Conservation (phyloP, 2,329 filamentous ascomycete species). For the Incumbomyces delicatus region DNA sequence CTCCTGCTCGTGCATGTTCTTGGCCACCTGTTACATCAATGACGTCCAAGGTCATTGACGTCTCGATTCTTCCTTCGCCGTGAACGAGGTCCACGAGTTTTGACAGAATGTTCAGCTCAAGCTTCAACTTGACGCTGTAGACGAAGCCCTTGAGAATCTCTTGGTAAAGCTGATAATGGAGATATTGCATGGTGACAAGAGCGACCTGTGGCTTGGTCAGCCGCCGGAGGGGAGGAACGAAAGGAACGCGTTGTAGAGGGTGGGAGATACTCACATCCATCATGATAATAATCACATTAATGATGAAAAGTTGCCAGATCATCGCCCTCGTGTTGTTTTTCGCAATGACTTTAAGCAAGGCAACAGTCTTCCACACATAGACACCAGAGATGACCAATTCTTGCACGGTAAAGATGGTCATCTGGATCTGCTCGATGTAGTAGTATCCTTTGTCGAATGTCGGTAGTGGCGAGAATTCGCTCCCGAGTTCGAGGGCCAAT, state of each 20-base stretch:
- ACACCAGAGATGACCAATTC: slow-evolving; percentile 44
- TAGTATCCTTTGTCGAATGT: slow-evolving; percentile 30
- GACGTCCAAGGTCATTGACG: slow-evolving; percentile 10
- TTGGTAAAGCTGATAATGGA: slow-evolving; percentile 36
- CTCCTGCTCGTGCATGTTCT: slow-evolving; percentile 2
- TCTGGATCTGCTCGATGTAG: slow-evolving; percentile 45
- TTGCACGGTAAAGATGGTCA: slow-evolving; percentile 47
- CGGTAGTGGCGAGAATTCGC: slow-evolving; percentile 20
- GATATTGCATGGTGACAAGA: slow-evolving; percentile 34
- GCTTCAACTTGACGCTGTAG: slow-evolving; percentile 41
- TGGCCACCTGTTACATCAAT: slow-evolving; percentile 11
- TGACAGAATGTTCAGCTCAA: slow-evolving; percentile 41
- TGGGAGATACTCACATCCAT: slow-evolving; percentile 28
- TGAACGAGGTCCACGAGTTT: slow-evolving; percentile 33
- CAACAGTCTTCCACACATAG: slow-evolving; percentile 45
- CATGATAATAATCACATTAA: slow-evolving; percentile 39
- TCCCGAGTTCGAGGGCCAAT: slow-evolving; percentile 35
- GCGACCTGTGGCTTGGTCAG: slow-evolving; percentile 21
- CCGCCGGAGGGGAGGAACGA: neutral
- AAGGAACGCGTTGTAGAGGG: no score
- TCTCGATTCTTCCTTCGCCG: neutral
- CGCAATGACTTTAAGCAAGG: slow-evolving; percentile 40
- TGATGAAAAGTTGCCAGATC: slow-evolving; percentile 39
- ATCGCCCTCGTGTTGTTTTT: slow-evolving; percentile 34
- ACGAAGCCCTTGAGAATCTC: slow-evolving; percentile 38